A percentile compares a stretch with the other conserved stretches of the same genome.
phyloP scores from a whole-genome alignment of 2,329 filamentous ascomycete species.

The Aspergillus quadrilineatus region DNA sequence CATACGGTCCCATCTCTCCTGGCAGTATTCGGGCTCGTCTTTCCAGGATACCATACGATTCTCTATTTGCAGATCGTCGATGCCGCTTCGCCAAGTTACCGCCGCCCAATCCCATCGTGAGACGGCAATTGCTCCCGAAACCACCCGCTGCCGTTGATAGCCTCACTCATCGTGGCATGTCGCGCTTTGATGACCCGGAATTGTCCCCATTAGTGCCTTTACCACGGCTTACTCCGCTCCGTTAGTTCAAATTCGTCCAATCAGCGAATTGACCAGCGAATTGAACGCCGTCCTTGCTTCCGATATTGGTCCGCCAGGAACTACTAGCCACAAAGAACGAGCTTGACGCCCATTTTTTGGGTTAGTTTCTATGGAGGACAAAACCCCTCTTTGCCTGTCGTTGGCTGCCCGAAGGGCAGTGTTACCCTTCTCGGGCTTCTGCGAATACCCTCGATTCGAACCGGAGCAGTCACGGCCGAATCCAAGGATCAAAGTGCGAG shows the following conservation, averaged over 20 bases:
- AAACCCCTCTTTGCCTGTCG: neutral
- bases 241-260: constrained; percentile 2
- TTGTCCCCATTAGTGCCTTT: neutral
- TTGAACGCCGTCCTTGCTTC: neutral
- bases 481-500: neutral
- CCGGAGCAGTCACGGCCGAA: constrained; percentile 8
- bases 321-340: constrained; percentile 1
- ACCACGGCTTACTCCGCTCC: constrained; percentile 12
- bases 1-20: neutral
- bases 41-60: neutral
- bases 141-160: constrained; percentile 11
- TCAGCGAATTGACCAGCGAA: constrained; percentile 5
- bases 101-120: constrained; percentile 10
- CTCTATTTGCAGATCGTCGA: neutral
- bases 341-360: neutral
- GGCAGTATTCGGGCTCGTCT: neutral
- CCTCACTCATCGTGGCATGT: neutral
- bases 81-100: neutral
- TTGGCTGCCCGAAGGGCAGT: neutral
- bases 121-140: constrained; percentile 7
- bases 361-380: constrained; percentile 1
- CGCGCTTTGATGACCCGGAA: neutral
- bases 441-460: neutral
- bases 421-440: neutral
- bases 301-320: constrained; percentile 8